Evolutionary conservation across 2,329 filamentous ascomycete genomes (phyloP).

Genomic region (Arthrocladium fulminans): DNA sequence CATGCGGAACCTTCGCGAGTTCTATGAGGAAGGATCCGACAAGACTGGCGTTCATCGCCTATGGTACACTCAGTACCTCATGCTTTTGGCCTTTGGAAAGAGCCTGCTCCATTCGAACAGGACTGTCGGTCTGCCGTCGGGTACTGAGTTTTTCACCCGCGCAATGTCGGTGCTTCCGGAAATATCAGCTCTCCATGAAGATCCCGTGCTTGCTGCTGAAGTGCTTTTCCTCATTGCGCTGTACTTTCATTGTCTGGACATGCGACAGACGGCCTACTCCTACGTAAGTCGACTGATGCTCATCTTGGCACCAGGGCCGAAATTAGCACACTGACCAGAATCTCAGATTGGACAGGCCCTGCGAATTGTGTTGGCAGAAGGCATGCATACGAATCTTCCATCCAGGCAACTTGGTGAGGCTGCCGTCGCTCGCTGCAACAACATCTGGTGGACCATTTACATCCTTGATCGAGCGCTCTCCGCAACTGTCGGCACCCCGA

Average conservation of each 20-base stretch:
- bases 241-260: conserved; percentile 45
- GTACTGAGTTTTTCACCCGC: conserved; percentile 39
- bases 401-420: conserved; percentile 33
- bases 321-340: conserved; percentile 20
- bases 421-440: conserved; percentile 39
- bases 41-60: conserved; percentile 27
- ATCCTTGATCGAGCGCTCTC: conserved; percentile 47
- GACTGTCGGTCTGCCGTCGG: conserved; percentile 34
- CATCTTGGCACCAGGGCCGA: no score
- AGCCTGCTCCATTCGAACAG: conserved; percentile 39
- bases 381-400: conserved; percentile 47
- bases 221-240: conserved; percentile 44
- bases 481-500: conserved; percentile 44
- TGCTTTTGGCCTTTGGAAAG: conserved; percentile 49
- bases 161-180: conserved; percentile 40
- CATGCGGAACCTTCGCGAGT: conserved; percentile 35
- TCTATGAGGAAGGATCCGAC: conserved; percentile 31
- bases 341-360: conserved; percentile 47
- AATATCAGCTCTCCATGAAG: conserved; percentile 31
- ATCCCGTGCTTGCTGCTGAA: conserved; percentile 41
- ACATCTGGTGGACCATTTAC: conserved; percentile 48
- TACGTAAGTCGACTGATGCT: conserved; percentile 38
- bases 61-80: conserved; percentile 47
- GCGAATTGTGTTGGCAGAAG: conserved; percentile 41
- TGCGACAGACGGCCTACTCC: conserved; percentile 38